Evolutionary conservation across 2,329 filamentous ascomycete genomes (phyloP).

Genomic region (Stemphylium beticola): DNA sequence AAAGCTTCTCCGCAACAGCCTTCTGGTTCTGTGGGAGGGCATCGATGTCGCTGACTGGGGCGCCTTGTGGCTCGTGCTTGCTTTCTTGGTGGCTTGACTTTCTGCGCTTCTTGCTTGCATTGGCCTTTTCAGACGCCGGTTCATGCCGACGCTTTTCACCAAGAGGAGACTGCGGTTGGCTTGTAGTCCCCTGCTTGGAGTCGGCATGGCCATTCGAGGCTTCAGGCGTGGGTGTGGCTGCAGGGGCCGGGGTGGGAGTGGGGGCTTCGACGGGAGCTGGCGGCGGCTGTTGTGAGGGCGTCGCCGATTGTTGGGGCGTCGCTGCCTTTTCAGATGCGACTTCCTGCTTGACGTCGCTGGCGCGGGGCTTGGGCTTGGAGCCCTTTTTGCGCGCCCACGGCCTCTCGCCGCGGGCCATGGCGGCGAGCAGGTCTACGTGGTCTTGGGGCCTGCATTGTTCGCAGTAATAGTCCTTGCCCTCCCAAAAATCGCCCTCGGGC

Average conservation of each 20-base stretch:
- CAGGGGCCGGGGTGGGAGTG: conserved; percentile 21
- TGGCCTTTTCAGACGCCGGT: conserved; percentile 39
- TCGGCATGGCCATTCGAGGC: conserved; percentile 33
- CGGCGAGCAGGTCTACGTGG: conserved; percentile 80
- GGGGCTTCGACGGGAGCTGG: conserved; percentile 16
- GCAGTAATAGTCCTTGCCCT: conserved; percentile 73
- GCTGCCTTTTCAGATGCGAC: conserved; percentile 48
- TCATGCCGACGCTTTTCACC: conserved; percentile 49
- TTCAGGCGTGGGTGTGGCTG: conserved; percentile 18
- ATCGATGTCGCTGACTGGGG: conserved; percentile 26
- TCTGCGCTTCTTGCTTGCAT: conserved; percentile 43
- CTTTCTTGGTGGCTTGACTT: conserved; percentile 44
- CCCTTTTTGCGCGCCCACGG: conserved; percentile 75
- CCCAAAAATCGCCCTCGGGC: conserved; percentile 69
- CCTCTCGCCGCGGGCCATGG: conserved; percentile 79
- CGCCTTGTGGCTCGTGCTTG: conserved; percentile 21
- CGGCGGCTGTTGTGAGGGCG: conserved; percentile 21
- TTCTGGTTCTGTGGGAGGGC: conserved; percentile 69
- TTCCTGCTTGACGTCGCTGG: conserved; percentile 65
- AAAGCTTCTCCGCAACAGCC: conserved; percentile 71
- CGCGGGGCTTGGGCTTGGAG: conserved; percentile 65
- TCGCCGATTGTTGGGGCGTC: conserved; percentile 25
- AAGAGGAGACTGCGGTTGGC: conserved; percentile 43
- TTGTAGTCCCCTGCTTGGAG: conserved; percentile 34
- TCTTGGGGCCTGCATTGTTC: conserved; percentile 85